A percentile compares a stretch with the other conserved stretches of the same genome.
Evolutionary conservation across 2,329 filamentous ascomycete species (phyloP).

Genomic region (Emmonsia crescens): DNA sequence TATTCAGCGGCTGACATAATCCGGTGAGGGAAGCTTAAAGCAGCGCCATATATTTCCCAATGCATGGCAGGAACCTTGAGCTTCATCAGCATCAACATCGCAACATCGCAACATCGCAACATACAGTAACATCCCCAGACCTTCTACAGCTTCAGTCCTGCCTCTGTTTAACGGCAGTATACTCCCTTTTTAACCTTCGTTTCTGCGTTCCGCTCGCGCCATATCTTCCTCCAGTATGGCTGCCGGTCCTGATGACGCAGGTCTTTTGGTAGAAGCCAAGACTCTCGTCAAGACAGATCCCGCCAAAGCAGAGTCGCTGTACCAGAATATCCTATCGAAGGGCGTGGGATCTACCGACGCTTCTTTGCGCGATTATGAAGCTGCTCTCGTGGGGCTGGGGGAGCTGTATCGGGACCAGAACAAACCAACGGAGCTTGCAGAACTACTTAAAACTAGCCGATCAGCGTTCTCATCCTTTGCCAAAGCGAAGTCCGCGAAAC

Average conservation of each 20-base stretch:
- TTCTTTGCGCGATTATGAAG: conserved; percentile 83
- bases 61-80: background rate
- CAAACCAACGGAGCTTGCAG: conserved; percentile 73
- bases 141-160: background rate
- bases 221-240: conserved; percentile 33
- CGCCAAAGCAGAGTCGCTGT: conserved; percentile 72
- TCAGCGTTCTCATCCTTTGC: conserved; percentile 90
- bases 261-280: conserved; percentile 79
- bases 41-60: background rate
- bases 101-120: background rate
- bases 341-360: conserved; percentile 75
- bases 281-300: conserved; percentile 71
- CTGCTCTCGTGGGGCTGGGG: conserved; percentile 74
- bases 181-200: background rate
- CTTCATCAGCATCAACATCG: background rate
- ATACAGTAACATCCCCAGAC: background rate
- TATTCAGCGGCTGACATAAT: background rate
- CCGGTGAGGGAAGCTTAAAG: background rate
- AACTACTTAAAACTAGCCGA: conserved; percentile 80
- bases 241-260: conserved; percentile 40
- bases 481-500: conserved; percentile 96
- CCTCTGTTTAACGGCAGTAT: background rate
- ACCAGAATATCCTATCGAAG: conserved; percentile 80
- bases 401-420: conserved; percentile 80
- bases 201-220: conserved; percentile 1